These are phyloP conservation scores for Ophiocordyceps robertsii DNA, from an alignment of 2,329 filamentous ascomycete genomes.

Conservation along the genomic window DNA sequence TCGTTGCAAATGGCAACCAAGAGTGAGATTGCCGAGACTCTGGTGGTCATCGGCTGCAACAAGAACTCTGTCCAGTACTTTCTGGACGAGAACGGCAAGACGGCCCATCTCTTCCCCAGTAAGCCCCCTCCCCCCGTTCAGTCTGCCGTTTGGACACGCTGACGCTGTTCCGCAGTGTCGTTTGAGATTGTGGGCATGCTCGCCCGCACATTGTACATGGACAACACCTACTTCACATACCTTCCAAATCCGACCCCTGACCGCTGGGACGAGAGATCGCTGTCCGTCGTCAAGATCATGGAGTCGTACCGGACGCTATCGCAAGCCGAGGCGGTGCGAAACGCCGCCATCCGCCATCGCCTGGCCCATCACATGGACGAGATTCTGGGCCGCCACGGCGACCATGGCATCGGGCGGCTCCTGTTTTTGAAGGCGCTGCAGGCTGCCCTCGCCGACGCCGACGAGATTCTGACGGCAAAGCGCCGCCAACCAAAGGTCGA, in stretches of 20 bases:
- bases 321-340: conserved; percentile 6
- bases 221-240: conserved; percentile 34
- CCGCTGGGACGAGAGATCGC: conserved; percentile 36
- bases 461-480: conserved; percentile 26
- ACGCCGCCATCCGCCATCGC: conserved; percentile 8
- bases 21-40: conserved; percentile 37
- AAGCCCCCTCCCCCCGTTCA: conserved; percentile 6
- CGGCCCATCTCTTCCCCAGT: conserved; percentile 38
- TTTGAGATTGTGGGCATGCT: conserved; percentile 49
- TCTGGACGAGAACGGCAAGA: conserved; percentile 20
- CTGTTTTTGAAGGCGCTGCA: conserved; percentile 25
- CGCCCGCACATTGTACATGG: conserved; percentile 33
- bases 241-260: conserved; percentile 44
- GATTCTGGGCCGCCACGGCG: conserved; percentile 11
- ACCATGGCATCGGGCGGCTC: conserved; percentile 13
- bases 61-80: conserved; percentile 34
- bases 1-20: conserved; percentile 33
- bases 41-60: conserved; percentile 40
- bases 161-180: conserved; percentile 24
- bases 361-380: conserved; percentile 13
- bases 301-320: conserved; percentile 22
- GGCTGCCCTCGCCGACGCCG: conserved; percentile 25
- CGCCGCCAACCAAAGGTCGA: conserved; percentile 2
- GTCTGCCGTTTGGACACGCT: neutral
- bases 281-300: conserved; percentile 29